A percentile compares a stretch with the other conserved stretches of the same genome.
phyloP scores from a whole-genome alignment of 768 basidiomycete genomes.

The Lactifluus pinguis region DNA sequence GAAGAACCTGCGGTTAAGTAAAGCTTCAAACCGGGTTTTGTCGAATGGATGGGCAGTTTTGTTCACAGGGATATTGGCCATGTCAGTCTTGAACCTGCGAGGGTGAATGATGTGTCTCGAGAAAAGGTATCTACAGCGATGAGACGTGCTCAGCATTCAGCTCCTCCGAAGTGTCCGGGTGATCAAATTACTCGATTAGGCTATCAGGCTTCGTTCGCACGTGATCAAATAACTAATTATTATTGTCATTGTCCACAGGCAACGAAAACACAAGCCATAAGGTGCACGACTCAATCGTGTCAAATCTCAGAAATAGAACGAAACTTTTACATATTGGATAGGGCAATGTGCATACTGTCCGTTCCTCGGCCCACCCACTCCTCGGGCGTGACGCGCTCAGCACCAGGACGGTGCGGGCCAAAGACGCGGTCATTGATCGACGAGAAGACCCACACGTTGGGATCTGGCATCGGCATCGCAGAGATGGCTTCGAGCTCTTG shows the following conservation, averaged over 20 bases:
- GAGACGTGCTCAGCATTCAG: slow-evolving; percentile 10
- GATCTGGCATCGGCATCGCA: slow-evolving; percentile 49
- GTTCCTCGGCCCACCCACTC: slow-evolving; percentile 50
- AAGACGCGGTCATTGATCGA: slow-evolving; percentile 51
- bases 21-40: slow-evolving; percentile 72
- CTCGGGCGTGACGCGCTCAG: slow-evolving; percentile 40
- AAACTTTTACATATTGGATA: not conserved
- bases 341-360: slow-evolving; percentile 33
- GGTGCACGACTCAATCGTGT: not conserved
- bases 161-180: no score
- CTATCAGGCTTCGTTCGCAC: not conserved
- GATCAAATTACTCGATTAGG: not conserved
- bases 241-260: no score
- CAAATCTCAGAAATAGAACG: not conserved
- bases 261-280: no score
- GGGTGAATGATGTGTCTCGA: not conserved
- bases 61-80: slow-evolving; percentile 42
- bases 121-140: not conserved
- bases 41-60: slow-evolving; percentile 84
- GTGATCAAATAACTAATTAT: not conserved
- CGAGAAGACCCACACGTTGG: slow-evolving; percentile 51
- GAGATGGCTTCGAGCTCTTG: slow-evolving; percentile 58
- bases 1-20: slow-evolving; percentile 90
- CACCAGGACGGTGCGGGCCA: slow-evolving; percentile 24
- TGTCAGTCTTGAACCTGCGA: slow-evolving; percentile 17